These are phyloP conservation scores for Scolecobasidium constrictum DNA, from an alignment of 2,329 filamentous ascomycete genomes.

Conservation along the genomic window DNA sequence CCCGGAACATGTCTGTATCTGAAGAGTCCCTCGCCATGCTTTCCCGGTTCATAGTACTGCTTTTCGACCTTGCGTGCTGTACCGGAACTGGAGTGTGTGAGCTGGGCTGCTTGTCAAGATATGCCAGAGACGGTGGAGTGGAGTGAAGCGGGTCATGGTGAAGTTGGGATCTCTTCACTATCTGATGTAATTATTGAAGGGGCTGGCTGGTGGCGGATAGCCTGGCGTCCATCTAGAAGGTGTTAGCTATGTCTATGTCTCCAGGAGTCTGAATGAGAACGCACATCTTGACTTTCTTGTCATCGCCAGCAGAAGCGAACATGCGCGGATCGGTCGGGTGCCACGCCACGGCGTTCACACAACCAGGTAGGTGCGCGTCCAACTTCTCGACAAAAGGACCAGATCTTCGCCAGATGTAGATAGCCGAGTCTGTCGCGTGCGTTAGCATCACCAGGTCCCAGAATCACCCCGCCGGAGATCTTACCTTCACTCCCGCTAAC, in stretches of 20 bases:
- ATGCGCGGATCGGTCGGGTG: conserved; percentile 72
- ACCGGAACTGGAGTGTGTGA: no score
- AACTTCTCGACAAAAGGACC: conserved; percentile 66
- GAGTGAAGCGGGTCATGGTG: no score
- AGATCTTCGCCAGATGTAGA: conserved; percentile 88
- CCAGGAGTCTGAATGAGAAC: neutral
- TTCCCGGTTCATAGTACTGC: no score
- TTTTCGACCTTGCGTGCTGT: no score
- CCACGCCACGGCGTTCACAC: conserved; percentile 83
- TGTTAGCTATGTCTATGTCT: neutral
- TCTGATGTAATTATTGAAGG: no score
- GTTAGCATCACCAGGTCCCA: conserved; percentile 15
- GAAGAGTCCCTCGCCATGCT: no score
- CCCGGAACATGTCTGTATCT: no score
- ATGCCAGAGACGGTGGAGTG: no score
- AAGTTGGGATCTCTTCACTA: no score
- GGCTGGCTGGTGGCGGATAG: no score
- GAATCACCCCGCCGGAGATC: conserved; percentile 13
- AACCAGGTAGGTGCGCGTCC: conserved; percentile 58
- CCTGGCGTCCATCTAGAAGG: no score
- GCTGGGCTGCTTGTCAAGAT: no score
- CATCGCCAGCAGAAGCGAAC: conserved; percentile 87
- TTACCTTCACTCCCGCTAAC: conserved; percentile 83
- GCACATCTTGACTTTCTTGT: conserved; percentile 73
- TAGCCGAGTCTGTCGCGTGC: conserved; percentile 44